Base-by-base conservation (phyloP, 768 basidiomycete genomes). In the Mycena olivaceomarginata region DNA sequence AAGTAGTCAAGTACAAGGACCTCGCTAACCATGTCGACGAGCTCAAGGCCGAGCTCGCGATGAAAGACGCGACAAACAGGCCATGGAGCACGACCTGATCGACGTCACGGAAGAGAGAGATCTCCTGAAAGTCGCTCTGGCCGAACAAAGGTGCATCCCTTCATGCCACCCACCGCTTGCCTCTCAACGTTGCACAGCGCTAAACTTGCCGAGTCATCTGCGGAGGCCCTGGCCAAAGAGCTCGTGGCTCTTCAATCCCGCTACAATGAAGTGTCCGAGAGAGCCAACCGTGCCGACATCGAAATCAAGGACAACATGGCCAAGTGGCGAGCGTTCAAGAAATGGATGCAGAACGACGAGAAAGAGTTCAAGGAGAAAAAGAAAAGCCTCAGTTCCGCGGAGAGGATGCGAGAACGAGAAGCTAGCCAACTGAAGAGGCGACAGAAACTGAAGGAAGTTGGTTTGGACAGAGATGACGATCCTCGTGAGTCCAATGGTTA, bases 251-350 rank as follows among this genome's bases (percentile, higher is more conserved):
- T 82, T 13, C 69, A 63, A 53, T 37, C 22, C 9, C 51, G 46
- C 2, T 39, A 43, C 15, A 25, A 65, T 37, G 71, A 45, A 3
- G 39, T 72, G 1, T 16, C 72, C 9, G 56, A 73, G 31, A 74
- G 43, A 15, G 87, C 87, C 13, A 85, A 82, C 25, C 88, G 88
- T 22, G 92, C 91, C 82, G 88, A 89, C 75, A 74, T 77, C 22
- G 91, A 94, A 81, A 92, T 89, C 83, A 88, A 88, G 81, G 64
- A 70, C 5, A 25, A 57, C 56, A 70, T 31, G 57, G 51, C 37
- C 25, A 90, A 87, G 73, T 94, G 91, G 91, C 83, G 83, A 57
- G 80, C 79, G 18, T 86, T 91, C 79, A 88, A 88, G 67, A 76
- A 82, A 40, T 92, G 88, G 89, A 78, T 91, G 6, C 86, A 86